Conservation (phyloP, 768 basidiomycete species). For the Russula lepida region DNA sequence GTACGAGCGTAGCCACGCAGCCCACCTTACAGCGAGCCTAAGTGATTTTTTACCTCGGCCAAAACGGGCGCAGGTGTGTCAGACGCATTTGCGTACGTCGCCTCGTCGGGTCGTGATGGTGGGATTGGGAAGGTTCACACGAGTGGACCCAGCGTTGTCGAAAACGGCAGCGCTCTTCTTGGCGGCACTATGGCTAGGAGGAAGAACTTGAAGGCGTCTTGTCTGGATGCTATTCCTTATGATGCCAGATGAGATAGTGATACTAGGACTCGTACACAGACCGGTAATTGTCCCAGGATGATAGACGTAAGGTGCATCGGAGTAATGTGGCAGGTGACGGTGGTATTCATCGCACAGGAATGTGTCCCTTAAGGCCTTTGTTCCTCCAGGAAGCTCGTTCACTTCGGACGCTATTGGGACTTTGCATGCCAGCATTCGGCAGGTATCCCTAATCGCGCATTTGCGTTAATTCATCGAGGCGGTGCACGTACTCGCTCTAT, state of each 20-base stretch:
- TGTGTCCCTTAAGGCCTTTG: too few species aligned
- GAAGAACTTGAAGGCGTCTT: neutral
- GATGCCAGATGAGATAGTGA: neutral
- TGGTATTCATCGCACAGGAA: too few species aligned
- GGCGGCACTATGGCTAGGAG: neutral
- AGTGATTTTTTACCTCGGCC: constrained; percentile 67
- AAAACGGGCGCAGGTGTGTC: constrained; percentile 66
- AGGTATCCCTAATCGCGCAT: too few species aligned
- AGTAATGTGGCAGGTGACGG: too few species aligned
- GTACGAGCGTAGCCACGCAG: too few species aligned
- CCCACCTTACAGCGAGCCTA: too few species aligned
- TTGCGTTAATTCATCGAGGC: too few species aligned
- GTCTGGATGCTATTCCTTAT: constrained; percentile 10
- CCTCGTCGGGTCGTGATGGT: constrained; percentile 49
- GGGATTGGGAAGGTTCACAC: constrained; percentile 49
- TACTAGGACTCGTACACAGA: neutral
- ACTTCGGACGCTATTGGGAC: too few species aligned
- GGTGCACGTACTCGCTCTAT: too few species aligned
- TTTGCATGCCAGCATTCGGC: too few species aligned
- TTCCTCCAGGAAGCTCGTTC: too few species aligned
- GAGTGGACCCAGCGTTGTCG: constrained; percentile 37
- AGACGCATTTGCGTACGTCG: constrained; percentile 71
- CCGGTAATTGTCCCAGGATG: neutral
- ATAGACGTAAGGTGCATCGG: too few species aligned
- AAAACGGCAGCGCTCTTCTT: constrained; percentile 24